Conservation (phyloP, 129 eudicot genomes). For the Chrysanthemum makinoi region DNA sequence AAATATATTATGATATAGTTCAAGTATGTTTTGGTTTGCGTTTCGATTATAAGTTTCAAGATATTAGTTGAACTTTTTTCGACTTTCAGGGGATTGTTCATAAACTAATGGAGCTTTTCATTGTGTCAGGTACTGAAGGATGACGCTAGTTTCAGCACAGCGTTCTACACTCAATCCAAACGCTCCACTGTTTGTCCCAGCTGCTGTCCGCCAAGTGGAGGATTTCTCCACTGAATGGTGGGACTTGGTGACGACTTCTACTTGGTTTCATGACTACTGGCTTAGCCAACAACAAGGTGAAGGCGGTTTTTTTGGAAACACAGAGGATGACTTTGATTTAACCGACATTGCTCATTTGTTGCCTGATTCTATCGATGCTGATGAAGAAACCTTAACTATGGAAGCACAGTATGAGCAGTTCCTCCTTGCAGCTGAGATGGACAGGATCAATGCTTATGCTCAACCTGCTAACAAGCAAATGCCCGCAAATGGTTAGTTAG, state of each 20-base stretch:
- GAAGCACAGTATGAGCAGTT: conserved; percentile 91
- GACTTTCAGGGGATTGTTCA: too few species aligned
- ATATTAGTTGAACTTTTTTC: too few species aligned
- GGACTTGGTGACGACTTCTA: conserved; percentile 75
- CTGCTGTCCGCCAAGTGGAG: conserved; percentile 80
- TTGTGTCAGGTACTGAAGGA: conserved; percentile 2
- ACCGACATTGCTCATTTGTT: conserved; percentile 52
- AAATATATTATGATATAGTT: too few species aligned
- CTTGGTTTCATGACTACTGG: conserved; percentile 95
- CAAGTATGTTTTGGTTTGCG: too few species aligned
- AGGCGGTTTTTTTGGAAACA: conserved; percentile 49
- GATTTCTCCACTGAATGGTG: conserved; percentile 99
- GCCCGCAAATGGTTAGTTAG: conserved; percentile 44
- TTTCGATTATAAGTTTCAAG: too few species aligned
- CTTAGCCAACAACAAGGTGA: conserved; percentile 78
- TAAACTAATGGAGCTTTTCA: too few species aligned
- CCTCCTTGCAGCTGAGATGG: conserved; percentile 52
- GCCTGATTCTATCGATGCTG: conserved; percentile 81
- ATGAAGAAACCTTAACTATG: conserved; percentile 78
- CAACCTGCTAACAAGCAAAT: conserved; percentile 29
- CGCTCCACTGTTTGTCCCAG: conserved; percentile 88
- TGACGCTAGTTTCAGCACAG: conserved; percentile 70
- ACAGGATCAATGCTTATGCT: conserved; percentile 27
- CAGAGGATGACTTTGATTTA: conserved; percentile 31
- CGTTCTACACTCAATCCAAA: conserved; percentile 76